Evolutionary conservation across 169 alveolate species (phyloP), one percentile per base, ranked within the genome.

Genomic region (Plasmodium inui): DNA sequence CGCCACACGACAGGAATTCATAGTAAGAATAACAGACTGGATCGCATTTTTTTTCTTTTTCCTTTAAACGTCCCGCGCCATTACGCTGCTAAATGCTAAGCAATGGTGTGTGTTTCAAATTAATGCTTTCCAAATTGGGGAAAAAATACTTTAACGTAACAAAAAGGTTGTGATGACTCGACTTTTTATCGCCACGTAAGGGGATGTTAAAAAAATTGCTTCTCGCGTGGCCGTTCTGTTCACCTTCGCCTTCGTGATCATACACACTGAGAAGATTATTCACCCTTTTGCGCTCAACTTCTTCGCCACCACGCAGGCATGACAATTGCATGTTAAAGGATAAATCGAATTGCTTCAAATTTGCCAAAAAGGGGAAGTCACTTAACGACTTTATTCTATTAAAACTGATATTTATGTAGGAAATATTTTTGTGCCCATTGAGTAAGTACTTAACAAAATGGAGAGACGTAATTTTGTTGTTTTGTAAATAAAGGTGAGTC

Each of bases 331-430:
- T 39, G 41, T 83, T 83, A 83, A 67, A 83, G 9, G 92, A 83
- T 22, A 83, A 37, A 34, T 83, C 82, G 17, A 83, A 67, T 10
- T 83, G 14, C 41, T 83, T 41, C 50, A 83, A 67, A 39, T 70
- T 83, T 83, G 71, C 28, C 67, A 83, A 70, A 71, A 67, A 67
- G 46, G 82, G 82, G 2, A 83, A 70, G n/a, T 30, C 14, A 32
- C n/a, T 37, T 10, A 83, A 70, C 30, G 9, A 61, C 12, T 67
- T 70, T 67, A 83, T 83, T 34, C 28, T 70, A 53, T 83, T 83
- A 34, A 83, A 83, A 39, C 92, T 83, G 5, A 83, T 26, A 39
- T 83, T 83, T 61, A 83, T 83, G 53, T 83, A 41, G 46, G 61
- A 37, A 34, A 83, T 34, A 9, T 83, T 70, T 34, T 70, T 70